These are phyloP conservation scores for Simplicillium sp. DNA, from an alignment of 2,329 filamentous ascomycete species.

Conservation along the genomic window DNA sequence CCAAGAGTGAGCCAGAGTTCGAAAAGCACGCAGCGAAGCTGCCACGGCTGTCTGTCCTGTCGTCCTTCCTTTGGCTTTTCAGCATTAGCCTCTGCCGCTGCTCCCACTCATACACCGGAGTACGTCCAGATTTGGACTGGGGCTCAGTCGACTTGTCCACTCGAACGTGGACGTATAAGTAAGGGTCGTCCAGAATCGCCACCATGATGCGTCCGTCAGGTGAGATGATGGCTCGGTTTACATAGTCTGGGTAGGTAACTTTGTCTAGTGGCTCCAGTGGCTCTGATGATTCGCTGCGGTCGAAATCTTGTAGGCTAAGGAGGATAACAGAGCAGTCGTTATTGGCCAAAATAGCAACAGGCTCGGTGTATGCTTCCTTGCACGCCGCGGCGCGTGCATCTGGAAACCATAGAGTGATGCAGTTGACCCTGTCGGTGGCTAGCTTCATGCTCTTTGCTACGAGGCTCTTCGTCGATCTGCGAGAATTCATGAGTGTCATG, in stretches of 20 bases:
- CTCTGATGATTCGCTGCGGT: conserved; percentile 32
- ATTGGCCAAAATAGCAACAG: conserved; percentile 70
- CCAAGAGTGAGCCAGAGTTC: conserved; percentile 58
- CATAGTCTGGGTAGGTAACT: conserved; percentile 69
- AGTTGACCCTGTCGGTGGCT: conserved; percentile 54
- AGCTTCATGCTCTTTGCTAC: conserved; percentile 43
- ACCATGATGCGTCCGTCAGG: conserved; percentile 74
- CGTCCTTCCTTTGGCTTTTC: conserved; percentile 46
- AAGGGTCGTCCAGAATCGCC: conserved; percentile 80
- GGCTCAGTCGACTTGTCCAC: conserved; percentile 22
- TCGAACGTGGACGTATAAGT: conserved; percentile 72
- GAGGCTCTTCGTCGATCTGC: conserved; percentile 31
- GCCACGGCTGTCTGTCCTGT: conserved; percentile 47
- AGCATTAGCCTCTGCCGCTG: conserved; percentile 42
- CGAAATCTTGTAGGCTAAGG: conserved; percentile 62
- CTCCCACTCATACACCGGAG: conserved; percentile 37
- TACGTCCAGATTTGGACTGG: conserved; percentile 13
- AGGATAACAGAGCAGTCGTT: conserved; percentile 85
- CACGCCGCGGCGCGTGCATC: conserved; percentile 19
- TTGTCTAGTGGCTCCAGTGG: conserved; percentile 61
- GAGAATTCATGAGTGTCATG: conserved; percentile 24
- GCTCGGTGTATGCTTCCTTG: conserved; percentile 33
- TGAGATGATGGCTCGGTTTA: conserved; percentile 92
- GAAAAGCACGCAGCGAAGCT: conserved; percentile 77
- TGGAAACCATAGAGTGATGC: conserved; percentile 55